Evolutionary conservation across 2,329 filamentous ascomycete species (phyloP).

Genomic region (Arthrobotrys entomopaga): DNA sequence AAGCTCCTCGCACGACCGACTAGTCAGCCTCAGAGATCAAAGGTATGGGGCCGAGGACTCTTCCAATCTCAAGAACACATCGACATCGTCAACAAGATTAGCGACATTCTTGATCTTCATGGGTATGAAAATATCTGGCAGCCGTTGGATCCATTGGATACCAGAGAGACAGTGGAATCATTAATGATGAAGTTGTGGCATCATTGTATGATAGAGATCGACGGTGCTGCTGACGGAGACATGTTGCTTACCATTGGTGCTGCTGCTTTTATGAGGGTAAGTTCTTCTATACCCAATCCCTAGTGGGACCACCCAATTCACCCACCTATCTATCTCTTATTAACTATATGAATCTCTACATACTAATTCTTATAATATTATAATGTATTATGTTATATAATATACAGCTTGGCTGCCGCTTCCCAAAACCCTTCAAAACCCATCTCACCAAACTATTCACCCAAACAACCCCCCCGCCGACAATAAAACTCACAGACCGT

Average conservation of each 20-base stretch:
- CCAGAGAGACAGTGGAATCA: background rate
- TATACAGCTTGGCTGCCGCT: constrained; percentile 20
- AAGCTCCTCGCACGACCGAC: too few relatives aligned
- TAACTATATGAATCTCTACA: too few relatives aligned
- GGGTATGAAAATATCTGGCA: constrained; percentile 23
- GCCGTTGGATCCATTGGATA: constrained; percentile 15
- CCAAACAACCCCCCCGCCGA: background rate
- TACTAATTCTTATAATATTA: background rate
- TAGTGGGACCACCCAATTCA: too few relatives aligned
- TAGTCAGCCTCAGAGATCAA: background rate
- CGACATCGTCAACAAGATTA: constrained; percentile 14
- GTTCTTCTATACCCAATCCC: background rate
- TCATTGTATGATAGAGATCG: constrained; percentile 1
- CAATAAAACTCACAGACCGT: constrained; percentile 4
- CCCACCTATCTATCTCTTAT: too few relatives aligned
- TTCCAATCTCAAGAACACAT: constrained; percentile 28
- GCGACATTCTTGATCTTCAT: constrained; percentile 20
- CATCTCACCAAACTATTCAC: background rate
- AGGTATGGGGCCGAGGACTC: constrained; percentile 19
- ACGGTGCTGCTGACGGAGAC: constrained; percentile 1
- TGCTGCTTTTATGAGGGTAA: constrained; percentile 29
- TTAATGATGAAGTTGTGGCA: constrained; percentile 9
- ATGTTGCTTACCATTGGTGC: constrained; percentile 15
- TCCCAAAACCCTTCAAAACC: background rate
- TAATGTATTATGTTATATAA: constrained; percentile 3